phyloP scores from a whole-genome alignment of 1,284 basidiomycete genomes.

The Fomitiporia mediterranea region DNA sequence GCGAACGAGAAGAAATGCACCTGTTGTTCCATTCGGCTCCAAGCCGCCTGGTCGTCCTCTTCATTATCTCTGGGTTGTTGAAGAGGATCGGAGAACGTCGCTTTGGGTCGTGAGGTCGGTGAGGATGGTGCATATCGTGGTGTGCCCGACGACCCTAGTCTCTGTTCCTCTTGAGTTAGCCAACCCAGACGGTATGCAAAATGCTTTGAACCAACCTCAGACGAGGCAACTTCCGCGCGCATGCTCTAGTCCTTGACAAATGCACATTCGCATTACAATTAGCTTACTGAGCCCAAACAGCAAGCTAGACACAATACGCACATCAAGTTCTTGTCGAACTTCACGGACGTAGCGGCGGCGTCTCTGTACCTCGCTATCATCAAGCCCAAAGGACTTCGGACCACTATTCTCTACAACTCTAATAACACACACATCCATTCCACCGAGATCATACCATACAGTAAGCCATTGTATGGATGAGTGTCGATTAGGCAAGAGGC shows the following conservation, averaged over 20 bases:
- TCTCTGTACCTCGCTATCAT: conserved; percentile 65
- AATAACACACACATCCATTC: not conserved
- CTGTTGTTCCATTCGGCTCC: conserved; percentile 83
- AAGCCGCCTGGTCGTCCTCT: conserved; percentile 65
- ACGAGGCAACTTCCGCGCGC: conserved; percentile 31
- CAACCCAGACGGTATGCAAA: no score
- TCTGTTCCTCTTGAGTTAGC: no score
- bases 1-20: conserved; percentile 33
- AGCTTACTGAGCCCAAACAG: not conserved
- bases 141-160: conserved; percentile 1
- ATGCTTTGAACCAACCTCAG: conserved; percentile 17
- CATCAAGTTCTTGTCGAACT: conserved; percentile 72
- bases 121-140: conserved; percentile 13
- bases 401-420: conserved; percentile 80
- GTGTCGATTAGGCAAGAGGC: conserved; percentile 23
- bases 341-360: conserved; percentile 70
- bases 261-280: conserved; percentile 15
- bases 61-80: conserved; percentile 27
- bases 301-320: conserved; percentile 37
- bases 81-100: not conserved
- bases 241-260: conserved; percentile 24
- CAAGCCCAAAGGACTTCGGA: conserved; percentile 79
- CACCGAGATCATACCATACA: not conserved
- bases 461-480: conserved; percentile 15
- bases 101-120: conserved; percentile 11